phyloP scores from a whole-genome alignment of 768 basidiomycete genomes.

The Stropharia rugosoannulata region DNA sequence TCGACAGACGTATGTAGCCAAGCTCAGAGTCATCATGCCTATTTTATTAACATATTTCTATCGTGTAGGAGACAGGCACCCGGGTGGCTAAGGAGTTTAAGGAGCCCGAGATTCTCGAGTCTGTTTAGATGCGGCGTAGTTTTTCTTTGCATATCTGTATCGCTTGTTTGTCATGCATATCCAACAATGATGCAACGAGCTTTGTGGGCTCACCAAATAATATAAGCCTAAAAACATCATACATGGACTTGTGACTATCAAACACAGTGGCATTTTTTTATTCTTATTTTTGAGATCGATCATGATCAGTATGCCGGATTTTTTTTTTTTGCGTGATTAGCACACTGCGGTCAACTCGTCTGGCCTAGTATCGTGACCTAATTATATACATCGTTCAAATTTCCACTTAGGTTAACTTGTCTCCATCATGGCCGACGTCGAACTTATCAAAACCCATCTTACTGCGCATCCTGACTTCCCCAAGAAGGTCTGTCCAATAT shows the following conservation, averaged over 20 bases:
- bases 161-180: slow-evolving; percentile 23
- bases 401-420: slow-evolving; percentile 7
- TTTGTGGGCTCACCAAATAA: slow-evolving; percentile 8
- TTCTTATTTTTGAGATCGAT: neutral
- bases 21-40: neutral
- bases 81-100: slow-evolving; percentile 95
- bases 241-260: neutral
- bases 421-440: slow-evolving; percentile 69
- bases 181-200: slow-evolving; percentile 13
- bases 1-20: slow-evolving; percentile 77
- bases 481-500: slow-evolving; percentile 62
- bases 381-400: neutral
- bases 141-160: slow-evolving; percentile 27
- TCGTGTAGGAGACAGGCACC: slow-evolving; percentile 84
- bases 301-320: neutral
- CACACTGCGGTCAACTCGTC: neutral
- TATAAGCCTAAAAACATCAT: slow-evolving; percentile 10
- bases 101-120: slow-evolving; percentile 92
- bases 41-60: slow-evolving; percentile 12
- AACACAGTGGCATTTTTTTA: neutral
- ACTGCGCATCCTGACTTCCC: slow-evolving; percentile 77
- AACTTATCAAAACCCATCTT: slow-evolving; percentile 62
- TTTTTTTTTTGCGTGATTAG: neutral
- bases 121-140: slow-evolving; percentile 68
- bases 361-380: too few species aligned